These are phyloP conservation scores for Podaxis pistillaris DNA, from an alignment of 768 basidiomycete species.

Conservation along the genomic window DNA sequence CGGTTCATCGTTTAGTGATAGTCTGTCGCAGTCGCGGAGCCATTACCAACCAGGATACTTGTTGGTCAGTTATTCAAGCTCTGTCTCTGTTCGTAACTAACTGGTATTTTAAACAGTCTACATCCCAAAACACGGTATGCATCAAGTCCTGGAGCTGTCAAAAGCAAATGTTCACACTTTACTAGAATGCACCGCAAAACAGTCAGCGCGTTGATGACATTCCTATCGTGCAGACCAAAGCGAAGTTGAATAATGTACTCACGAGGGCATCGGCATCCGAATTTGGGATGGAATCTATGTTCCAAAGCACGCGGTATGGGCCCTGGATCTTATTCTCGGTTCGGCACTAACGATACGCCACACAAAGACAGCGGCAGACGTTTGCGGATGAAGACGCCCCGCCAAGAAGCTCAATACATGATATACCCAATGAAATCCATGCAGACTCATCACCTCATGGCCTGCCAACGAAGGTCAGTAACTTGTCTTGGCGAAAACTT, in stretches of 20 bases:
- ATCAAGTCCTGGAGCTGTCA: neutral
- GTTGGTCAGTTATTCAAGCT: constrained; percentile 47
- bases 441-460: constrained; percentile 24
- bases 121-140: constrained; percentile 59
- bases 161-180: constrained; percentile 10
- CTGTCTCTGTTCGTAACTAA: neutral
- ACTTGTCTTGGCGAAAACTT: neutral
- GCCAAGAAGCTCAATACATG: constrained; percentile 70
- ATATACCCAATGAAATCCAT: constrained; percentile 62
- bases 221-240: constrained; percentile 76
- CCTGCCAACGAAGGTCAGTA: constrained; percentile 47
- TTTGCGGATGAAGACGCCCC: constrained; percentile 80
- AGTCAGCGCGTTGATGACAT: constrained; percentile 69
- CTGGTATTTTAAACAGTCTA: constrained; percentile 40
- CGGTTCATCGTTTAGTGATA: constrained; percentile 58
- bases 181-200: constrained; percentile 47
- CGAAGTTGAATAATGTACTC: constrained; percentile 72
- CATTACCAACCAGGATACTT: constrained; percentile 83
- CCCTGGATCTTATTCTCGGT: constrained; percentile 14
- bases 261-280: constrained; percentile 64
- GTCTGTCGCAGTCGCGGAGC: constrained; percentile 67
- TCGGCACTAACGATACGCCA: constrained; percentile 5
- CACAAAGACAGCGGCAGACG: constrained; percentile 53
- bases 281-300: constrained; percentile 86
- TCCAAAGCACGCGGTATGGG: constrained; percentile 63